These are phyloP conservation scores for Drechmeria coniospora DNA, from an alignment of 2,329 filamentous ascomycete genomes.

Conservation along the genomic window DNA sequence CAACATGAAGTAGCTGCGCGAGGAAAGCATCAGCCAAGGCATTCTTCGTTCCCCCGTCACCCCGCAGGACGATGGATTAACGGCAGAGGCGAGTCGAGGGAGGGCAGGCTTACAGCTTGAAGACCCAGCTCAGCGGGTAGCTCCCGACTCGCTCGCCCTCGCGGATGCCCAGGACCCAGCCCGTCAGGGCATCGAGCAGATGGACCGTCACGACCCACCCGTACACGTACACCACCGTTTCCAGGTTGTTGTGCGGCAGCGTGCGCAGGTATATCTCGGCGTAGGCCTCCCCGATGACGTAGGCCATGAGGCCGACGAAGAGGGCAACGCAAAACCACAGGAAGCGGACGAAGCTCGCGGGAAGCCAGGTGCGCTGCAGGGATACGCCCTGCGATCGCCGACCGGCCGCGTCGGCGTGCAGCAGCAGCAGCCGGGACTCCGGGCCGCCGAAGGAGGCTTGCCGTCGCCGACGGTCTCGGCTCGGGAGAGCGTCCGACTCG, in stretches of 20 bases:
- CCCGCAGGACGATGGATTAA: not conserved
- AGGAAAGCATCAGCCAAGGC: not conserved
- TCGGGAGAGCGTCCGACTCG: slow-evolving; percentile 32
- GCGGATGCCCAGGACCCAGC: slow-evolving; percentile 50
- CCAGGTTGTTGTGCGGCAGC: slow-evolving; percentile 48
- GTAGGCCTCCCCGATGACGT: slow-evolving; percentile 53
- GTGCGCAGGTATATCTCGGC: slow-evolving; percentile 54
- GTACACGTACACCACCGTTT: slow-evolving; percentile 55
- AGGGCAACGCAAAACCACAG: slow-evolving; percentile 54
- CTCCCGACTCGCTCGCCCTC: slow-evolving; percentile 53
- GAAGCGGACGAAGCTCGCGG: slow-evolving; percentile 52
- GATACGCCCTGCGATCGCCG: slow-evolving; percentile 17
- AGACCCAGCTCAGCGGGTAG: slow-evolving; percentile 56
- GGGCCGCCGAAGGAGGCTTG: slow-evolving; percentile 20
- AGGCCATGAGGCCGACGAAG: slow-evolving; percentile 46
- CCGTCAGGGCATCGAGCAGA: slow-evolving; percentile 46
- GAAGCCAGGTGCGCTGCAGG: slow-evolving; percentile 40
- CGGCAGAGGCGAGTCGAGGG: not conserved
- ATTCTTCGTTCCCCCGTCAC: not conserved
- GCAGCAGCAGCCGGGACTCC: slow-evolving; percentile 17
- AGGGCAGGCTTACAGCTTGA: slow-evolving; percentile 41
- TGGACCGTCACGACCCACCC: slow-evolving; percentile 55
- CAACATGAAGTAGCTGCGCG: slow-evolving; percentile 44
- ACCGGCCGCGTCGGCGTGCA: slow-evolving; percentile 10
- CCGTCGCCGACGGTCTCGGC: too few species aligned